These are phyloP conservation scores for Dryas octopetala DNA, from an alignment of 306 rosid species.

Conservation along the genomic window DNA sequence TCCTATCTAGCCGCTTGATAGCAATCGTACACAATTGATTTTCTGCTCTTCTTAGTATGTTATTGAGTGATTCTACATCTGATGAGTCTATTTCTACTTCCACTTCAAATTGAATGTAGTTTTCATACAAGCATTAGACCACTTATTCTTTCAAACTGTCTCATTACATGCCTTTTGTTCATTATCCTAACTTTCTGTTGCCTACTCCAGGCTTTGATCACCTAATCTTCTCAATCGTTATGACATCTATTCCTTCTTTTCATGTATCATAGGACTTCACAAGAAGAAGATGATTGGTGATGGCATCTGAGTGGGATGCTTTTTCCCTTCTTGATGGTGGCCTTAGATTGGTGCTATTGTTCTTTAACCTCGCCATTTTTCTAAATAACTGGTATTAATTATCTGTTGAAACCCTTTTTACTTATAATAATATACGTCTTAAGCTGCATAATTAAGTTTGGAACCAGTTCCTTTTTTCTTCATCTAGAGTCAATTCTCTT, in stretches of 20 bases:
- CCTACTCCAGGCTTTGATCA: conserved; percentile 6
- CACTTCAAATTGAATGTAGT: neutral
- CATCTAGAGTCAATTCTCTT: too few species aligned
- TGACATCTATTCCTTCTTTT: conserved; percentile 11
- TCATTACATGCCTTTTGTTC: neutral
- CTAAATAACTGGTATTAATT: conserved; percentile 1
- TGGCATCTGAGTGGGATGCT: conserved; percentile 16
- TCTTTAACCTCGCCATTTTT: neutral
- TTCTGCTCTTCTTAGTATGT: neutral
- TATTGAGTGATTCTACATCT: neutral
- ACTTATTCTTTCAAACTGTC: neutral
- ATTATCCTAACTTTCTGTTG: neutral
- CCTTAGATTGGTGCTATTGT: conserved; percentile 10
- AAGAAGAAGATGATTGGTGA: conserved; percentile 17
- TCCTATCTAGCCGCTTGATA: neutral
- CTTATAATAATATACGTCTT: neutral
- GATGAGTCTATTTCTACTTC: neutral
- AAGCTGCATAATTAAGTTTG: too few species aligned
- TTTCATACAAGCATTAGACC: conserved; percentile 5
- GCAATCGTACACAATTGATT: neutral
- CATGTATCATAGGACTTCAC: conserved; percentile 9
- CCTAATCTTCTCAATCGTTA: neutral
- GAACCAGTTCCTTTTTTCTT: too few species aligned
- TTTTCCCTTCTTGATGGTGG: conserved; percentile 2
- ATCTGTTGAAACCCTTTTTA: neutral